These are phyloP conservation scores for Aspergillus haitiensis DNA, from an alignment of 495 filamentous ascomycete species.

Conservation along the genomic window DNA sequence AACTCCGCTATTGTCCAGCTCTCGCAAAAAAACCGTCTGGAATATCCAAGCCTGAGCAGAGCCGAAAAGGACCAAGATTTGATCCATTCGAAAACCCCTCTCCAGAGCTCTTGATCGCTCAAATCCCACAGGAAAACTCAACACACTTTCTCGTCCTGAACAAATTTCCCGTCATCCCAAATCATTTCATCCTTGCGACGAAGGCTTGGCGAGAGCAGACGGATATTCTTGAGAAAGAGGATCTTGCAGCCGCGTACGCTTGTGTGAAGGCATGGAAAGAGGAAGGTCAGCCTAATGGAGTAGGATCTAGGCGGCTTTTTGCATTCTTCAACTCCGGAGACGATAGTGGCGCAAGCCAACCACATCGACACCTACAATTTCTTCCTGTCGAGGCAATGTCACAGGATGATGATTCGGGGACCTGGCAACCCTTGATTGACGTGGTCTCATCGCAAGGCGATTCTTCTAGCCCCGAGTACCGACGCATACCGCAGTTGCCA, in stretches of 20 bases:
- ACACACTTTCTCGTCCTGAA: conserved; percentile 72
- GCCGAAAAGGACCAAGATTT: conserved; percentile 45
- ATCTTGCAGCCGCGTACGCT: conserved; percentile 63
- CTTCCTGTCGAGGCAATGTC: conserved; percentile 69
- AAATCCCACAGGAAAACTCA: conserved; percentile 50
- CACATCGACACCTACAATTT: conserved; percentile 78
- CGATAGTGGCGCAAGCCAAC: conserved; percentile 75
- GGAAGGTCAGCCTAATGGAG: conserved; percentile 14
- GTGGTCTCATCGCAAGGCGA: conserved; percentile 27
- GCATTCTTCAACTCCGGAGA: conserved; percentile 83
- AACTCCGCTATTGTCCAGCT: conserved; percentile 76
- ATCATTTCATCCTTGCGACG: conserved; percentile 80
- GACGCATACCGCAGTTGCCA: conserved; percentile 42
- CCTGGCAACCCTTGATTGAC: conserved; percentile 61
- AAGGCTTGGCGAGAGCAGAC: conserved; percentile 65
- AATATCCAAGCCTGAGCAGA: conserved; percentile 39
- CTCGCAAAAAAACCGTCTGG: conserved; percentile 69
- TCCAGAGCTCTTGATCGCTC: conserved; percentile 59
- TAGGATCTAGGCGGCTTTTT: conserved; percentile 51
- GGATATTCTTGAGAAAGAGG: conserved; percentile 62
- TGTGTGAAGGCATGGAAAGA: conserved; percentile 64
- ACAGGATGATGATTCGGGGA: conserved; percentile 39
- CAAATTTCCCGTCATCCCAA: conserved; percentile 76
- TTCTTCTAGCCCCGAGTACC: conserved; percentile 24
- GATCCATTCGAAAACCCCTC: conserved; percentile 74